Evolutionary conservation across 257 asterid genomes (phyloP).

Genomic region (Apocynum venetum): DNA sequence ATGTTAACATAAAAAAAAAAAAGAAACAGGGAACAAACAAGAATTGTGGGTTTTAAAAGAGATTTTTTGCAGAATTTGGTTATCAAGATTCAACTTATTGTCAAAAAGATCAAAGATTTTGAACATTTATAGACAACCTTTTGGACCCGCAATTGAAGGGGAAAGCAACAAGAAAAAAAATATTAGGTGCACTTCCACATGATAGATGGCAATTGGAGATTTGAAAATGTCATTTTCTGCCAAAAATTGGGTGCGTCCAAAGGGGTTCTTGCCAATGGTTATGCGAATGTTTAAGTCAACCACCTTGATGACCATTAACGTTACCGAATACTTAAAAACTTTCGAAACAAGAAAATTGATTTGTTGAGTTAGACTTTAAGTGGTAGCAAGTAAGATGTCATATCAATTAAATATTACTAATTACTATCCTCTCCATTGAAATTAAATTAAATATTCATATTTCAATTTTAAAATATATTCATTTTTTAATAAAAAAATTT

Average conservation of each 20-base stretch:
- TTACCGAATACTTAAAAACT: not conserved
- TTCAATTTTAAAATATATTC: no score
- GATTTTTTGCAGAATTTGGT: not conserved
- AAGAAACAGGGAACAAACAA: not conserved
- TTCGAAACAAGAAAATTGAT: no score
- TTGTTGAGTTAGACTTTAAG: no score
- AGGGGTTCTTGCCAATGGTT: not conserved
- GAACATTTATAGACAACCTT: conserved; percentile 15
- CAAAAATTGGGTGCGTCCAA: not conserved
- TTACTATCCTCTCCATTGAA: no score
- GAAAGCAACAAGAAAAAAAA: conserved; percentile 11
- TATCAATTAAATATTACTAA: no score
- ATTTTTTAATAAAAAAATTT: no score
- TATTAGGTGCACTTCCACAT: conserved; percentile 3
- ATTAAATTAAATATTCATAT: no score
- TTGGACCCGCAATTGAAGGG: conserved; percentile 25
- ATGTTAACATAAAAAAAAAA: conserved; percentile 21
- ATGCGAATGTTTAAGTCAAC: conserved; percentile 1
- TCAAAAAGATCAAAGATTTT: conserved; percentile 1
- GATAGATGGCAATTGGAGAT: not conserved
- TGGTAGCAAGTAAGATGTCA: no score
- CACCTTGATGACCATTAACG: conserved; percentile 5
- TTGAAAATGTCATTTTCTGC: no score
- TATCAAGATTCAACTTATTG: not conserved
- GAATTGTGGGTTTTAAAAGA: not conserved